Base-by-base conservation (phyloP, 2,329 filamentous ascomycete genomes). In the Fusarium chlamydosporum region DNA sequence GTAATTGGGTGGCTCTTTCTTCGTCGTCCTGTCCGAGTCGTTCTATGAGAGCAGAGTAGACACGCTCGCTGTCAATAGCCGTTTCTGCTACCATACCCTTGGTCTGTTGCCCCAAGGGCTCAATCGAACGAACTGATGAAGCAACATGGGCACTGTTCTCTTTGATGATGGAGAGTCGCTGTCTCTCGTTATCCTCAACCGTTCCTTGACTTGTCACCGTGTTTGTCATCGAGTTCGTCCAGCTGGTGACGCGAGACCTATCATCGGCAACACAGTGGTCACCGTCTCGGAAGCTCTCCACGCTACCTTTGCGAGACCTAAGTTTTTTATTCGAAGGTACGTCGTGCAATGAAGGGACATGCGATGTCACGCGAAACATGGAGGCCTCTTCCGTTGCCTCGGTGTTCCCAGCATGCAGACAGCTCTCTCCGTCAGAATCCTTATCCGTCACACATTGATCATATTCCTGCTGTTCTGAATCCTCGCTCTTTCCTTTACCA, bases 191-290 rank as follows among this genome's bases (percentile, higher is more conserved):
- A 62, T 86, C 83, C 2, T 74, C 78, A 56, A 74, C 73, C 6
- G 50, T 60, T 18, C 61, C 78, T 43, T 83, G 61, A 76, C 79
- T 87, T 7, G 83, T 78, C 4, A 86, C 84, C 4, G 86, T 88
- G 58, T 84, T 84, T 3, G 83, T 82, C 2, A 86, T 87, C 1
- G 90, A 91, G 64, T 88, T 87, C 6, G 86, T 86, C 91, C 91
- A 93, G 76, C 91, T 93, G 3, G 90, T 92, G 51, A 92, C 87
- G 23, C 90, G 81, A n/a, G 89, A 91, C 67, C 81, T 86, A 20
- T 88, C 84, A 38, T 86, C 84, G 15, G 77, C 80, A 2, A 72
- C 73, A 51, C 78, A 78, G 40, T 76, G 77, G 35, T 76, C 77
- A 7, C 81, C 80, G 54, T 79, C 83, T 23, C 68, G 70, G 4